phyloP scores from a whole-genome alignment of 1,139 yeast species.

The Dujonia santamariae region DNA sequence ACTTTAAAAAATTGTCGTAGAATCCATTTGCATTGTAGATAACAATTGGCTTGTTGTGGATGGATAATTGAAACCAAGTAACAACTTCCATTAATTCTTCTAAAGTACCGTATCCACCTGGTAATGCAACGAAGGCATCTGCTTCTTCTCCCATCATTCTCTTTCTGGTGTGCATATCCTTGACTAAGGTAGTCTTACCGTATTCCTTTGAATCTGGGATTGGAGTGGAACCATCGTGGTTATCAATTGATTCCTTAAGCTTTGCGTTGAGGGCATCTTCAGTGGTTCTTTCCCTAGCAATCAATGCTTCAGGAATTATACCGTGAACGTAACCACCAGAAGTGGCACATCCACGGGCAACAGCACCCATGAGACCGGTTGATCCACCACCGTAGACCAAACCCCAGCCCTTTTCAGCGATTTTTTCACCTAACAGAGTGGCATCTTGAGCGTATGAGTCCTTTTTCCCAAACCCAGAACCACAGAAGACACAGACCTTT shows the following conservation, averaged over 20 bases:
- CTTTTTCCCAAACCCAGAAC: constrained; percentile 70
- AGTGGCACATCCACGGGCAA: constrained; percentile 70
- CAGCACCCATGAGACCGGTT: constrained; percentile 81
- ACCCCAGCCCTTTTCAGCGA: constrained; percentile 66
- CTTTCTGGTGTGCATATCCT: constrained; percentile 90
- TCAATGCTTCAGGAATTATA: constrained; percentile 79
- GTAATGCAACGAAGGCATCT: constrained; percentile 85
- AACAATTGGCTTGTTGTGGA: constrained; percentile 78
- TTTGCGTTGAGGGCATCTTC: constrained; percentile 46
- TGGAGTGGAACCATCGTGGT: constrained; percentile 62
- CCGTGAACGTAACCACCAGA: constrained; percentile 80
- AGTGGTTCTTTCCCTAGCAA: constrained; percentile 64
- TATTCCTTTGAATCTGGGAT: constrained; percentile 58
- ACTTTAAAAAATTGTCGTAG: constrained; percentile 65
- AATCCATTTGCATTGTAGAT: constrained; percentile 78
- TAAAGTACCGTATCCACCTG: constrained; percentile 90
- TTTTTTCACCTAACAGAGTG: constrained; percentile 50
- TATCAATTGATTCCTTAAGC: constrained; percentile 42
- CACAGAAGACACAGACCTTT: constrained; percentile 80
- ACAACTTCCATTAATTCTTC: constrained; percentile 89
- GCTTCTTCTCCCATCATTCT: constrained; percentile 83
- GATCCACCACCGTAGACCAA: constrained; percentile 92
- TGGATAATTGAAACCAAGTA: constrained; percentile 85
- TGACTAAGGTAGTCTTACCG: constrained; percentile 78
- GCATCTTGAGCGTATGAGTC: constrained; percentile 54